Conservation (phyloP, 2,329 filamentous ascomycete species). For the Diaporthe aspalathi region DNA sequence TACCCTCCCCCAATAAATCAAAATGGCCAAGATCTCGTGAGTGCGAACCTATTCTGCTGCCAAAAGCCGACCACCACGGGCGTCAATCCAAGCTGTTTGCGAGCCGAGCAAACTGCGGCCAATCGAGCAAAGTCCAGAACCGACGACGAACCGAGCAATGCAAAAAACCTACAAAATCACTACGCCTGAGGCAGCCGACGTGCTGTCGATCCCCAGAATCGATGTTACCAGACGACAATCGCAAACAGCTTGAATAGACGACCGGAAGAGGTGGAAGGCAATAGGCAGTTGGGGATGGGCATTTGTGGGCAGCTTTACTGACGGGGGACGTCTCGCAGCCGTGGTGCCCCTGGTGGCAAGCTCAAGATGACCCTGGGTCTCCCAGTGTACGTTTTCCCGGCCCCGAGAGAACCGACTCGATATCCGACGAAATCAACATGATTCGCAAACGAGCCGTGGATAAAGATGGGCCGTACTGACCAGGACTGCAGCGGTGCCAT, state of each 20-base stretch:
- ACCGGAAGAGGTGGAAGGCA: constrained; percentile 23
- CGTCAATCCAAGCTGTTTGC: constrained; percentile 38
- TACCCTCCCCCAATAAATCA: constrained; percentile 34
- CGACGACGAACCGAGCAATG: constrained; percentile 8
- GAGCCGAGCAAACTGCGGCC: constrained; percentile 6
- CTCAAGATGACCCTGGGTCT: constrained; percentile 99
- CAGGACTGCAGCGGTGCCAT: constrained; percentile 82
- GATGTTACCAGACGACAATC: not conserved
- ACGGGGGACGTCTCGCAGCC: constrained; percentile 58
- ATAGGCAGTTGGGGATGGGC: not conserved
- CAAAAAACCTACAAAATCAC: constrained; percentile 4
- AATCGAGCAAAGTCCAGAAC: not conserved
- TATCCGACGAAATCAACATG: constrained; percentile 33
- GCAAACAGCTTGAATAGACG: constrained; percentile 29
- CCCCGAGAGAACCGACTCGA: constrained; percentile 32
- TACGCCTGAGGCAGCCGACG: not conserved
- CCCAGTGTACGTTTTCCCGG: constrained; percentile 83
- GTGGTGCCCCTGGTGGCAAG: constrained; percentile 99
- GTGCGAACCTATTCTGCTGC: constrained; percentile 8
- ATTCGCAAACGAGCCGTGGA: not conserved
- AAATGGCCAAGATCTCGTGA: constrained; percentile 42
- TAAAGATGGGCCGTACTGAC: constrained; percentile 42
- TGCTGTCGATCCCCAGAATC: not conserved
- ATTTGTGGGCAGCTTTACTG: constrained; percentile 44
- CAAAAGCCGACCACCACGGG: not conserved